Evolutionary conservation across 1,139 yeast species (phyloP), one percentile per base, ranked within the genome.

Genomic region (Blastobotrys malaysiensis): DNA sequence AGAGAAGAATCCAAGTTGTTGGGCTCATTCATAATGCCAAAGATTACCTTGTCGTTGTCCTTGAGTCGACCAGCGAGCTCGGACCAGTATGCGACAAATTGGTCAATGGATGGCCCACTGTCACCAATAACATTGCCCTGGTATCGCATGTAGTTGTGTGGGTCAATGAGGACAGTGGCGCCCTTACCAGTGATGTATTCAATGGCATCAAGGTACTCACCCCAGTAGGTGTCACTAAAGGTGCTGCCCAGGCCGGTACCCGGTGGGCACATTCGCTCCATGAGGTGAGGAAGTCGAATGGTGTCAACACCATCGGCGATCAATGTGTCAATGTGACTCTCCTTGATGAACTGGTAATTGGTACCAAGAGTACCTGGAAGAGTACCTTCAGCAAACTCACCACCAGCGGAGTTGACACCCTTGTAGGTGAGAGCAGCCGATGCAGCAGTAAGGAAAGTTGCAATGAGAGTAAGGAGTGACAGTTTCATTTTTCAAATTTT

Each of bases 121-220:
- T 9, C 11, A 7, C 51, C 50, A 26, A 51, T 51, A 39, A 51
- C 43, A 6, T n/a, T 22, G 16, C 44, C 31, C 13, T 43, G 21
- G 44, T 51, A 51, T 22, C 53, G 46, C 50, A 47, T 39, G 31
- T 51, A 51, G 31, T 51, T 51, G 48, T 51, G 53, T 20, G 53
- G 53, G 31, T 51, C 53, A 46, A 51, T 43, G n/a, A 51, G 21
- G 9, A 27, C 51, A 16, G 22, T 19, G 16, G 27, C 51, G 3
- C 45, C 48, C n/a, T 26, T 22, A 9, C 43, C 19, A 11, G 50
- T 51, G 20, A 51, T 51, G 20, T 26, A 39, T 5, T 26, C 27
- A 16, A 48, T 22, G 5, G 53, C 50, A 24, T 39, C 26, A 14
- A 21, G 14, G 31, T 39, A 47, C 14, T 43, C 44, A 39, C 27